Base-by-base conservation (phyloP, 306 rosid genomes). In the Elaeagnus macrophylla region DNA sequence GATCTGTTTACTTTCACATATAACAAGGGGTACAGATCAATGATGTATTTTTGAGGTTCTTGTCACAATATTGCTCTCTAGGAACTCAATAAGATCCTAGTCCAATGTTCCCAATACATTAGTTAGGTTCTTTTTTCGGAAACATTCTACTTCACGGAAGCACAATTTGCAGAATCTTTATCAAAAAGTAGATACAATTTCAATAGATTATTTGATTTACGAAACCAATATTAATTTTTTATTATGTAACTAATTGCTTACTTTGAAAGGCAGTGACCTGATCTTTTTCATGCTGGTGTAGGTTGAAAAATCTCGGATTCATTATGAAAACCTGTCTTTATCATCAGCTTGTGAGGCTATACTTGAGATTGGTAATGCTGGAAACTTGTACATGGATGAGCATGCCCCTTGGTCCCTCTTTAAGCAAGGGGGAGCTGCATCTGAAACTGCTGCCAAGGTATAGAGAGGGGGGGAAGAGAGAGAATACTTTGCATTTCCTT, bases 321-420 rank as follows among this genome's bases (percentile, higher is more conserved):
- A 82, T 60, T 91, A 84, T 56, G 94, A 73, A 77, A 68, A 72
- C 39, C 94, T 91, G 65, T 69, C 86, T n/a, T 54, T 82, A 59
- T 81, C 97, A 51, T 78, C 91, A 12, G 97, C 97, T 59, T 86
- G 96, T 71, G 97, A 86, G 76, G 83, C 93, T 72, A 81, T 86
- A 59, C 56, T 86, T 51, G 95, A 84, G 77, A 86, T 91, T 25
- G 90, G 91, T 18, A 82, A 84, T 82, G 84, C 72, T 37, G 97
- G 97, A 57, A 91, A 91, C 73, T 72, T 63, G 44, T 86, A 83
- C 70, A 82, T 91, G 86, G 85, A 90, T 60, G 95, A 77, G 46
- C 84, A 70, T 51, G 95, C 97, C 1, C 96, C 97, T 7, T 86
- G 97, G 97, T 86, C 85, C 67, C 93, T 80, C 59, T 91, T 91